phyloP scores from a whole-genome alignment of 2,329 filamentous ascomycete genomes.

The Cylindrodendrum hubeiense region DNA sequence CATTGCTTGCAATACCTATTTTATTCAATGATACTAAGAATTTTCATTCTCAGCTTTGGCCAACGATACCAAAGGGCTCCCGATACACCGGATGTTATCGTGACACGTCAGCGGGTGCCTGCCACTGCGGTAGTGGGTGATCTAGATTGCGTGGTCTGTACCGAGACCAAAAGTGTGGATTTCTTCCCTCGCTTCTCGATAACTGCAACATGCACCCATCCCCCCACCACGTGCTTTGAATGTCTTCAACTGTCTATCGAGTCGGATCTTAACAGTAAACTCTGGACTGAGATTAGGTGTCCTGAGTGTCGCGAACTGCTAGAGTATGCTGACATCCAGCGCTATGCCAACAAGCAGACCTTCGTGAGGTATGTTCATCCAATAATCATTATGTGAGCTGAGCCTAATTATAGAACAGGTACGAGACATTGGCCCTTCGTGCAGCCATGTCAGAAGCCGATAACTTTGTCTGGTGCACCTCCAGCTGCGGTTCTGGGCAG shows the following conservation, averaged over 20 bases:
- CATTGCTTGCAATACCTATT: neutral
- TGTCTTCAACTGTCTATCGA: slow-evolving; percentile 52
- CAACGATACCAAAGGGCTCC: slow-evolving; percentile 49
- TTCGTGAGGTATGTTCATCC: slow-evolving; percentile 53
- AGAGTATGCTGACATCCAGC: slow-evolving; percentile 58
- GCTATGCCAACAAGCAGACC: slow-evolving; percentile 56
- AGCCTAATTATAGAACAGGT: slow-evolving; percentile 43
- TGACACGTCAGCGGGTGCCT: slow-evolving; percentile 48
- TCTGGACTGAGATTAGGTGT: slow-evolving; percentile 63
- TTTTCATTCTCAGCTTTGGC: slow-evolving; percentile 43
- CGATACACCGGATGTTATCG: slow-evolving; percentile 42
- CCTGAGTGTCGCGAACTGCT: slow-evolving; percentile 62
- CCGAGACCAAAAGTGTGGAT: slow-evolving; percentile 44
- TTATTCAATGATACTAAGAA: slow-evolving; percentile 22
- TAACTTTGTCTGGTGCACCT: slow-evolving; percentile 67
- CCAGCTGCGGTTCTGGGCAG: slow-evolving; percentile 65
- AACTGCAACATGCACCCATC: slow-evolving; percentile 50
- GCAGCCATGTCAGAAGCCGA: slow-evolving; percentile 56
- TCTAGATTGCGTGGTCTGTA: slow-evolving; percentile 53
- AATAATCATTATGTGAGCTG: neutral
- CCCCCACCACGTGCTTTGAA: slow-evolving; percentile 49
- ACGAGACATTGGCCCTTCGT: slow-evolving; percentile 58
- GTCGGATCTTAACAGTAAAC: slow-evolving; percentile 48
- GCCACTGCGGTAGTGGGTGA: slow-evolving; percentile 37
- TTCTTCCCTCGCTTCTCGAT: slow-evolving; percentile 50